These are phyloP conservation scores for Talaromyces sp. DNA, from an alignment of 2,329 filamentous ascomycete species.

Conservation along the genomic window DNA sequence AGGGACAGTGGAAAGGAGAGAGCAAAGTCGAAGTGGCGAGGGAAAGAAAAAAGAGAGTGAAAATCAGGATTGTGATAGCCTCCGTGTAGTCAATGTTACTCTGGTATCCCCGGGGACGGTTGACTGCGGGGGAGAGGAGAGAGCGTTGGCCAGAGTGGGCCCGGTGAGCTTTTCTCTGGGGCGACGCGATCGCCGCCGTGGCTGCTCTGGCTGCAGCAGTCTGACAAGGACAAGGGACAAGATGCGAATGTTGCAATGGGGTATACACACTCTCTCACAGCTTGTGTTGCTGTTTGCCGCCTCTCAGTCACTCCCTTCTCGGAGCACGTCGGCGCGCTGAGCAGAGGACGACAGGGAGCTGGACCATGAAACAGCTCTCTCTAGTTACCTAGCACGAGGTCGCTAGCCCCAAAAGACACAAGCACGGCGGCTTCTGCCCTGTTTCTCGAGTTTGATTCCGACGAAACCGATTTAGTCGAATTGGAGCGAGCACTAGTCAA, in stretches of 20 bases:
- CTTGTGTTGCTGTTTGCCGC: not conserved
- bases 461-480: no score
- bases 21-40: conserved; percentile 4
- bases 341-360: not conserved
- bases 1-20: conserved; percentile 4
- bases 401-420: not conserved
- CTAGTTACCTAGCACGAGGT: not conserved
- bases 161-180: not conserved
- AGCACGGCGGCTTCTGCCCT: not conserved
- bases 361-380: not conserved
- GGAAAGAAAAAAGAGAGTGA: conserved; percentile 11
- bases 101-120: conserved; percentile 8
- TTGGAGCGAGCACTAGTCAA: no score
- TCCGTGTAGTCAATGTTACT: not conserved
- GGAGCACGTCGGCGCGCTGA: no score
- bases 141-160: not conserved
- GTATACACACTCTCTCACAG: not conserved
- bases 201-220: not conserved
- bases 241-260: not conserved
- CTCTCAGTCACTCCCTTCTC: no score
- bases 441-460: not conserved
- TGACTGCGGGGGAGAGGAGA: not conserved
- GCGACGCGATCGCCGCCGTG: not conserved
- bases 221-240: not conserved
- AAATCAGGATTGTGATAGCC: not conserved